Evolutionary conservation across 176 grass and related monocot species (phyloP), one percentile per base, ranked within the genome.

Genomic region (Metroxylon sagu): DNA sequence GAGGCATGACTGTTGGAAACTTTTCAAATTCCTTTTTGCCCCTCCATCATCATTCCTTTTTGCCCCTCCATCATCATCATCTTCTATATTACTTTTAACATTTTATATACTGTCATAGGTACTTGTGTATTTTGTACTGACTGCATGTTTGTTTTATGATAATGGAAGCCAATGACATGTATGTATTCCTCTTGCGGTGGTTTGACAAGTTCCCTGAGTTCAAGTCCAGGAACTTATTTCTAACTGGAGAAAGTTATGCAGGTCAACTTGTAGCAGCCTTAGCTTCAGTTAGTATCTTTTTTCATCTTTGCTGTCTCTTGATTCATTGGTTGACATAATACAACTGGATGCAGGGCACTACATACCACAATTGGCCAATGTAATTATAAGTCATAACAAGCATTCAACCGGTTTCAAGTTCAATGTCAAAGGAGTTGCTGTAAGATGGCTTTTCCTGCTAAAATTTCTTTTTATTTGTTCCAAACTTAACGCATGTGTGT

Each of bases 191-290:
- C 50, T 28, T 98, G 71, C 75, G 79, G 71, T 98, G 94, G 94
- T 98, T 83, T 30, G 28, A 62, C 25, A 98, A 93, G 68, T 98
- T 98, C 31, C 88, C 85, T 1, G 76, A 92, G 74, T 79, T 89
- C 65, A 93, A 65, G 76, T 80, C 85, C 4, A 88, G 74, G 58
- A 68, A 56, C 14, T 64, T 98, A 16, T 89, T 93, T 64, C 85
- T 98, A 59, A 85, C 82, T 25, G 94, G 94, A 71, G 94, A 98
- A 73, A 98, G 88, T 79, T 98, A 98, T 56, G 88, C 85, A 81
- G 88, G 94, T 98, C 15, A 17, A 35, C 5, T 76, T 70, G 21
- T 17, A 39, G 57, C 59, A 50, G 15, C 19, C 18, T 35, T 60
- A 18, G 19, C 21, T 76, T 39, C 56, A 5, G 62, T 60, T 18